Conservation (phyloP, 108 stramenopile species). For the Poteriospumella lacustris region DNA sequence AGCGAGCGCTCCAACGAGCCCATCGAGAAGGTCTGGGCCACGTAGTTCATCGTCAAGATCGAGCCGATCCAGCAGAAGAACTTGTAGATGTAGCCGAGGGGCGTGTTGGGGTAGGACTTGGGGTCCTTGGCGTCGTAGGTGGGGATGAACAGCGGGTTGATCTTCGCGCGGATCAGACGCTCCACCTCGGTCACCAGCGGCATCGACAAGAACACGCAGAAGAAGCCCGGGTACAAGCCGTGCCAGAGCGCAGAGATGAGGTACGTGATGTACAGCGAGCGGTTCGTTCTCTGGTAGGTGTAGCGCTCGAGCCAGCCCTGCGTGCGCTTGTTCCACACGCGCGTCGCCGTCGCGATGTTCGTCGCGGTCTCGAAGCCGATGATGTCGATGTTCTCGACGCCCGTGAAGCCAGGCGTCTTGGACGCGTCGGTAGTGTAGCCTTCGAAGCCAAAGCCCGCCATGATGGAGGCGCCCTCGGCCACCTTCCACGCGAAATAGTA, state of each 20-base stretch:
- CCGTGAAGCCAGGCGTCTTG: background rate
- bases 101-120: background rate
- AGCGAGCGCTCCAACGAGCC: slow-evolving; percentile 9
- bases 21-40: slow-evolving; percentile 16
- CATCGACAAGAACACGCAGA: slow-evolving; percentile 9
- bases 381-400: slow-evolving; percentile 74
- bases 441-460: slow-evolving; percentile 36
- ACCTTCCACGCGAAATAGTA: slow-evolving; percentile 96
- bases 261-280: background rate
- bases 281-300: slow-evolving; percentile 3
- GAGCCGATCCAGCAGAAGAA: background rate
- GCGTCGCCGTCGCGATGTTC: slow-evolving; percentile 68
- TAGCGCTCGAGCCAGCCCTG: slow-evolving; percentile 29
- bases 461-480: slow-evolving; percentile 44
- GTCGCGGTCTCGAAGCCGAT: slow-evolving; percentile 80
- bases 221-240: slow-evolving; percentile 28
- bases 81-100: background rate
- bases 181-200: background rate
- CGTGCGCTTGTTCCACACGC: slow-evolving; percentile 93
- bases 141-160: slow-evolving; percentile 17
- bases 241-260: slow-evolving; percentile 27
- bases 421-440: background rate
- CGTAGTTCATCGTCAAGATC: background rate
- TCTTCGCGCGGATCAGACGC: background rate
- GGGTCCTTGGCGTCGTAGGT: background rate